A percentile compares a stretch with the other conserved stretches of the same genome.
Conservation (phyloP, 495 filamentous ascomycete genomes). For the Corynascus novoguineensis region DNA sequence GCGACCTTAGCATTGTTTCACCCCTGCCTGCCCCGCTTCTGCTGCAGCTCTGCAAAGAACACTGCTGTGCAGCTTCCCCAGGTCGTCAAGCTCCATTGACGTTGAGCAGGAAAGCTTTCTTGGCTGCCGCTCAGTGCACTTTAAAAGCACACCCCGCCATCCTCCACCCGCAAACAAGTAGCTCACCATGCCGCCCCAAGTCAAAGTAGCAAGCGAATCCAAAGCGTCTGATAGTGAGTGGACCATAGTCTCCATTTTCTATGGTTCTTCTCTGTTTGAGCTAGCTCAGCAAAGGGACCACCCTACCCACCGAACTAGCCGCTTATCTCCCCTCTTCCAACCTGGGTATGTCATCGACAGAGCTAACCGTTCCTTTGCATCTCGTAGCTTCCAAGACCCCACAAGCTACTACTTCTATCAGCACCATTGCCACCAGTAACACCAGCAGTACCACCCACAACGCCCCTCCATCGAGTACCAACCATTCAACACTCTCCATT, state of each 20-base stretch:
- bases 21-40: conserved; percentile 4
- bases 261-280: background rate
- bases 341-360: no score
- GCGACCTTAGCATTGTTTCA: conserved; percentile 9
- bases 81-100: conserved; percentile 1
- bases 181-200: conserved; percentile 33
- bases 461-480: background rate
- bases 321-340: background rate
- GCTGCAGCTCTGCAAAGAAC: background rate
- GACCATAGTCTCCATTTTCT: no score
- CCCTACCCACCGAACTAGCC: background rate
- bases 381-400: background rate
- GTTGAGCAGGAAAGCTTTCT: conserved; percentile 4
- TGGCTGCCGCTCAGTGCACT: conserved; percentile 3
- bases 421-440: background rate
- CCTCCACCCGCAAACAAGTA: conserved; percentile 8
- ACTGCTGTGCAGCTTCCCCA: background rate
- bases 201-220: conserved; percentile 28
- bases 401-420: conserved; percentile 1
- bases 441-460: background rate
- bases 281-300: background rate
- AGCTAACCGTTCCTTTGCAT: no score
- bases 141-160: conserved; percentile 11
- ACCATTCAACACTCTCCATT: background rate
- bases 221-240: conserved; percentile 28